Base-by-base conservation (phyloP, 768 basidiomycete genomes). In the Boletus rufocinnamomeus region DNA sequence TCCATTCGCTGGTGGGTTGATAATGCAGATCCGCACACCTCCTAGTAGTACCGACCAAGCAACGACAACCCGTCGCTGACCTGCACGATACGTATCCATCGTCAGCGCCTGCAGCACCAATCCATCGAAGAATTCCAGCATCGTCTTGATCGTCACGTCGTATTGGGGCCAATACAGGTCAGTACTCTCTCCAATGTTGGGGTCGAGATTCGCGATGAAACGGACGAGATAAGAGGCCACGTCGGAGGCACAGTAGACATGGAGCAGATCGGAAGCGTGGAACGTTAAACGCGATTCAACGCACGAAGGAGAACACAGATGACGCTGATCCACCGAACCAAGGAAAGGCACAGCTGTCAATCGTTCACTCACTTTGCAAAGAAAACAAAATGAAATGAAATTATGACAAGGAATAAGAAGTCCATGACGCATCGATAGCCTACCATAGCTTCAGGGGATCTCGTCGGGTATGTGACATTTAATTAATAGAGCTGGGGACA, bases 161-260 rank as follows among this genome's bases (percentile, higher is more conserved):
- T 82, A 83, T 52, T 72, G 71, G 0, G 82, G 81, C 82, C 81
- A 84, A 19, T 66, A 63, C 23, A 76, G 51, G 27, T 73, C 75
- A 0, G 27, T 11, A 3, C 66, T 68, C 3, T 59, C 28, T 3
- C 66, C 72, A 0, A 61, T 49, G 61, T 84, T 84, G 2, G 83
- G 83, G 56, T 66, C 58, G 14, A 69, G 67, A 47, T 69, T 57
- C 23, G 62, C 7, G 6, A 59, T 56, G 35, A 66, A 66, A 30
- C 67, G 67, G 32, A 66, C 54, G 35, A 69, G 57, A 40, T 69
- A 66, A 77, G 82, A 64, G 6, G 77, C 66, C 63, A 83, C 67
- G 56, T 81, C 79, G 21, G 74, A 73, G 3, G 69, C 75, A 1
- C 69, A 71, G 56, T 78, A 83, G 19, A 79, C 65, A 28, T 79